A percentile compares a stretch with the other conserved stretches of the same genome.
Conservation (phyloP, 352 stramenopile genomes). For the Phytopythium litorale region DNA sequence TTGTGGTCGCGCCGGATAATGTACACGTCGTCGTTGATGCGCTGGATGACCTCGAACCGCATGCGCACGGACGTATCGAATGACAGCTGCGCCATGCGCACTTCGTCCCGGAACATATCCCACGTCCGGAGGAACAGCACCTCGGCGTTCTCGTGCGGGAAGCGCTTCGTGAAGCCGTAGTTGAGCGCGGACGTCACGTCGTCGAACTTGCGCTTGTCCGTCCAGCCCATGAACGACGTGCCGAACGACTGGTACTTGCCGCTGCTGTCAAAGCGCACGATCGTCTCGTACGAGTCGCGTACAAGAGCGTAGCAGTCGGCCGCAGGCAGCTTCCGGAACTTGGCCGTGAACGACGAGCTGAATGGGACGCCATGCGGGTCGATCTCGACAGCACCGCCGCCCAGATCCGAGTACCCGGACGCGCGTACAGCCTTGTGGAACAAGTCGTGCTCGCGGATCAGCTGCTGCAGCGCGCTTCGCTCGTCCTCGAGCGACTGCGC, state of each 20-base stretch:
- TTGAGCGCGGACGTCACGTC: conserved; percentile 20
- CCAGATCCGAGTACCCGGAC: conserved; percentile 8
- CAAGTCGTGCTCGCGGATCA: conserved; percentile 27
- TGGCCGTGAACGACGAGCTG: conserved; percentile 32
- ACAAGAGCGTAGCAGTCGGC: conserved; percentile 47
- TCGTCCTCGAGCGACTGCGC: conserved; percentile 38
- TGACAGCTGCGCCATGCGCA: conserved; percentile 36
- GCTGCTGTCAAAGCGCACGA: conserved; percentile 33
- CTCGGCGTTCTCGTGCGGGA: conserved; percentile 29
- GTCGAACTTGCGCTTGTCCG: conserved; percentile 42
- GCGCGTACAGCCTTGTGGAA: conserved; percentile 28
- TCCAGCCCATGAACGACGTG: conserved; percentile 53
- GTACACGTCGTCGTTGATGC: conserved; percentile 44
- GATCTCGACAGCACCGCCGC: conserved; percentile 6
- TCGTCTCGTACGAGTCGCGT: conserved; percentile 52
- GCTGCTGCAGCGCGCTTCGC: conserved; percentile 23
- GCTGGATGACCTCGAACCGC: conserved; percentile 46
- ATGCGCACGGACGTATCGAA: conserved; percentile 43
- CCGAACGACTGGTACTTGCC: conserved; percentile 33
- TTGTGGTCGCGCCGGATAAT: conserved; percentile 58
- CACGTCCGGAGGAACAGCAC: conserved; percentile 34
- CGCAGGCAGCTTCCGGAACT: conserved; percentile 13
- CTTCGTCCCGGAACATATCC: conserved; percentile 37
- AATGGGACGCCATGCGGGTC: conserved; percentile 19
- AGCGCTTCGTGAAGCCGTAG: conserved; percentile 44